Evolutionary conservation across 768 basidiomycete species (phyloP).

Genomic region (Agrocybe pediades): DNA sequence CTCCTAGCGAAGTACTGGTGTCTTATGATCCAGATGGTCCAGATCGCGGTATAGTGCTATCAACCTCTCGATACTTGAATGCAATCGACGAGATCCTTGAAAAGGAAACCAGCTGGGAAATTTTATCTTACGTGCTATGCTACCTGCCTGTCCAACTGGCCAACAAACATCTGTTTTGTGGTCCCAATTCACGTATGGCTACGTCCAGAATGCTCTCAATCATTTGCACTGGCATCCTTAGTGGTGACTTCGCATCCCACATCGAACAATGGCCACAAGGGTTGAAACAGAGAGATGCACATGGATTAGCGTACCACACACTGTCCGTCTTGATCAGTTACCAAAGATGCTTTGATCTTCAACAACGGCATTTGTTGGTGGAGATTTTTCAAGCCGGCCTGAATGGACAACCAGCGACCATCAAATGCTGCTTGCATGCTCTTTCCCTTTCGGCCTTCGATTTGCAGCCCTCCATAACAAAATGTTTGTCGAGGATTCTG

Average conservation of each 20-base stretch:
- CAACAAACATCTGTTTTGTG: constrained; percentile 97
- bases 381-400: constrained; percentile 73
- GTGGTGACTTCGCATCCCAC: constrained; percentile 54
- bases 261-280: constrained; percentile 61
- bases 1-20: constrained; percentile 65
- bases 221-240: constrained; percentile 68
- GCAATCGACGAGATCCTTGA: constrained; percentile 67
- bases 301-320: constrained; percentile 85
- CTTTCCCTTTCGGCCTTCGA: constrained; percentile 89
- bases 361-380: constrained; percentile 68
- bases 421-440: constrained; percentile 89
- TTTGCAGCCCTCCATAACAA: constrained; percentile 78
- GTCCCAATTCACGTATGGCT: constrained; percentile 70
- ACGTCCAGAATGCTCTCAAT: constrained; percentile 64
- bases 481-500: constrained; percentile 76
- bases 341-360: constrained; percentile 70
- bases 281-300: constrained; percentile 78
- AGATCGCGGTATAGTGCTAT: constrained; percentile 52
- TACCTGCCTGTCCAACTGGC: constrained; percentile 89
- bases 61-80: constrained; percentile 72
- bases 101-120: constrained; percentile 86
- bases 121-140: constrained; percentile 88
- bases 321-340: constrained; percentile 90
- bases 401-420: constrained; percentile 69
- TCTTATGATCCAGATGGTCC: constrained; percentile 61